Conservation (phyloP, 2,329 filamentous ascomycete genomes). For the Talaromyces funiculosus region DNA sequence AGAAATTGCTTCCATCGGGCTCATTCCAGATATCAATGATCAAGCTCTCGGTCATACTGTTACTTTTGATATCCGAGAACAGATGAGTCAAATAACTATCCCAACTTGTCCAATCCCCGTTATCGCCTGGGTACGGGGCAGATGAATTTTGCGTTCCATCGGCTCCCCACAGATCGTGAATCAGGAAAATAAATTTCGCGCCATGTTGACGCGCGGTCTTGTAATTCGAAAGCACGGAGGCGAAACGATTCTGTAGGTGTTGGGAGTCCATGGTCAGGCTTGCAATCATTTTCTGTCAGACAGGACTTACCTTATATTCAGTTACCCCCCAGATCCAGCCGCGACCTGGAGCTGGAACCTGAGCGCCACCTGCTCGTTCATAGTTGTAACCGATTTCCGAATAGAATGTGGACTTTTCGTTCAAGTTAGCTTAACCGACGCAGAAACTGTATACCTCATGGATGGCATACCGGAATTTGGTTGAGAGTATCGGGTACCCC, state of each 20-base stretch:
- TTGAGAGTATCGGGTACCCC: slow-evolving; percentile 6
- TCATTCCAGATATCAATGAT: slow-evolving; percentile 53
- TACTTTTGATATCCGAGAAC: slow-evolving; percentile 15
- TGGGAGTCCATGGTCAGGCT: not conserved
- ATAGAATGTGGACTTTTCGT: slow-evolving; percentile 19
- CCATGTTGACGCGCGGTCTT: slow-evolving; percentile 38
- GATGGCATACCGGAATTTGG: not conserved
- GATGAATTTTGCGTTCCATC: slow-evolving; percentile 34
- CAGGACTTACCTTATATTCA: not conserved
- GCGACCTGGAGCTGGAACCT: slow-evolving; percentile 27
- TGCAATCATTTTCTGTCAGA: not conserved
- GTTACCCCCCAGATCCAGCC: slow-evolving; percentile 38
- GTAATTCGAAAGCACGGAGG: slow-evolving; percentile 24
- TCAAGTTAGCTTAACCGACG: not conserved
- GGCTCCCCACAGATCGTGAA: slow-evolving; percentile 46
- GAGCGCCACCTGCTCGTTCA: slow-evolving; percentile 39
- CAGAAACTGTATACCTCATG: not conserved
- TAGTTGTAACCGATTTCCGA: slow-evolving; percentile 39
- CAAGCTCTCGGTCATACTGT: slow-evolving; percentile 22
- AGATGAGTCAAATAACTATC: slow-evolving; percentile 16
- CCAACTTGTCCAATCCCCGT: slow-evolving; percentile 43
- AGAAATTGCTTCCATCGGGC: slow-evolving; percentile 41
- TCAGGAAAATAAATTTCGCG: slow-evolving; percentile 43
- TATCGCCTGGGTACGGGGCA: slow-evolving; percentile 45
- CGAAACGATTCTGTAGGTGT: not conserved